These are phyloP conservation scores for Populus hybrid DNA, from an alignment of 441 rosid species.

Conservation along the genomic window DNA sequence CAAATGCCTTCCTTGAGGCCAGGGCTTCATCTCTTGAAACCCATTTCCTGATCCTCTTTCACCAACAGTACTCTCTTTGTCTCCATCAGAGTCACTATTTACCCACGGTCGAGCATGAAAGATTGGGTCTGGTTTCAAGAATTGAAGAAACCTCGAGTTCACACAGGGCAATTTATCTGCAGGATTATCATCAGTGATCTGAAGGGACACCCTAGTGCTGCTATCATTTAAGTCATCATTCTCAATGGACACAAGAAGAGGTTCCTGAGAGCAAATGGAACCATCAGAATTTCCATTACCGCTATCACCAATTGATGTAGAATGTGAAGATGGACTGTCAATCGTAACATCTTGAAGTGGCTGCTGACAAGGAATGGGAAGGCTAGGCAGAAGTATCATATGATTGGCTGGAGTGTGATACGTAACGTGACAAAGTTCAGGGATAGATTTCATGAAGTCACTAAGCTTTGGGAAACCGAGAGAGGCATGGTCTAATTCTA, in stretches of 20 bases:
- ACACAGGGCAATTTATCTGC: conserved; percentile 11
- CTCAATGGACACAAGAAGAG: conserved; percentile 20
- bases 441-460: conserved; percentile 60
- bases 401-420: conserved; percentile 51
- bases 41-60: conserved; percentile 17
- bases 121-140: conserved; percentile 31
- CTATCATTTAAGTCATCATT: conserved; percentile 22
- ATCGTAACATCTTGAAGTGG: conserved; percentile 24
- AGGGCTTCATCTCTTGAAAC: conserved; percentile 9
- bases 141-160: conserved; percentile 22
- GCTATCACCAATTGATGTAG: conserved; percentile 8
- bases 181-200: conserved; percentile 5
- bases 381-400: conserved; percentile 61
- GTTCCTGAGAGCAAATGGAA: conserved; percentile 25
- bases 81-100: conserved; percentile 9
- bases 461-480: conserved; percentile 75
- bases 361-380: conserved; percentile 22
- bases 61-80: conserved; percentile 4
- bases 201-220: conserved; percentile 16
- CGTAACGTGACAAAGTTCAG: conserved; percentile 53
- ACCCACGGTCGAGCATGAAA: conserved; percentile 25
- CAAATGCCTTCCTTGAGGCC: conserved; percentile 36
- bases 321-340: conserved; percentile 12
- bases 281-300: conserved; percentile 21
- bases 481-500: conserved; percentile 69